These are phyloP conservation scores for Metschnikowia hibisci DNA, from an alignment of 805 yeast species.

Conservation along the genomic window DNA sequence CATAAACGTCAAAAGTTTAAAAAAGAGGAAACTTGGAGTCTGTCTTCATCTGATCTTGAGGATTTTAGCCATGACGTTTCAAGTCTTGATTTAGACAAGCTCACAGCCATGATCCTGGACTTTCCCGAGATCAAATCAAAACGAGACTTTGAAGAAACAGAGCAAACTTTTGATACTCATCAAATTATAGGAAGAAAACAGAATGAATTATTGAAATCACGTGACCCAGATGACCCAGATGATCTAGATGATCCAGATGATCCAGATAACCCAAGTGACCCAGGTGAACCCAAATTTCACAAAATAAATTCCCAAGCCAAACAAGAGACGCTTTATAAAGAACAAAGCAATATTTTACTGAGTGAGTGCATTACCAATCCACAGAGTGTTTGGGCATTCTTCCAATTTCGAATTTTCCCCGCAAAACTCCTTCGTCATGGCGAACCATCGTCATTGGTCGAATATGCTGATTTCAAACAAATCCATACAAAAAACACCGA, in stretches of 20 bases:
- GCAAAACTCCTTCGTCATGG: conserved; percentile 37
- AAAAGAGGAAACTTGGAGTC: conserved; percentile 4
- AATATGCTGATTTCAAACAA: conserved; percentile 31
- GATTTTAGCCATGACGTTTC: conserved; percentile 18
- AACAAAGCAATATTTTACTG: conserved; percentile 8
- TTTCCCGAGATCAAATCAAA: neutral
- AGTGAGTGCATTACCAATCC: conserved; percentile 13
- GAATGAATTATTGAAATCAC: too few species aligned
- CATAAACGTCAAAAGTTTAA: conserved; percentile 15
- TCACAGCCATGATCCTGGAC: neutral
- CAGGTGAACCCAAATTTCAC: too few species aligned
- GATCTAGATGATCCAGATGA: too few species aligned
- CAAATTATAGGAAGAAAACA: too few species aligned
- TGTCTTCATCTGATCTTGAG: conserved; percentile 21
- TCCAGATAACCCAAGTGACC: too few species aligned
- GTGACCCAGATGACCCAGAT: too few species aligned
- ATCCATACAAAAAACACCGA: conserved; percentile 32
- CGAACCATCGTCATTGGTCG: conserved; percentile 29
- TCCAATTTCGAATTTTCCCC: conserved; percentile 47
- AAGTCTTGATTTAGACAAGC: conserved; percentile 8
- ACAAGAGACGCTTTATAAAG: conserved; percentile 4
- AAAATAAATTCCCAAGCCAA: conserved; percentile 11
- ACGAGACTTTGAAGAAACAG: too few species aligned
- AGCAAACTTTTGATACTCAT: too few species aligned
- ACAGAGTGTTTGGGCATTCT: conserved; percentile 52